Evolutionary conservation across 768 basidiomycete species (phyloP).

Genomic region (Suillus occidentalis): DNA sequence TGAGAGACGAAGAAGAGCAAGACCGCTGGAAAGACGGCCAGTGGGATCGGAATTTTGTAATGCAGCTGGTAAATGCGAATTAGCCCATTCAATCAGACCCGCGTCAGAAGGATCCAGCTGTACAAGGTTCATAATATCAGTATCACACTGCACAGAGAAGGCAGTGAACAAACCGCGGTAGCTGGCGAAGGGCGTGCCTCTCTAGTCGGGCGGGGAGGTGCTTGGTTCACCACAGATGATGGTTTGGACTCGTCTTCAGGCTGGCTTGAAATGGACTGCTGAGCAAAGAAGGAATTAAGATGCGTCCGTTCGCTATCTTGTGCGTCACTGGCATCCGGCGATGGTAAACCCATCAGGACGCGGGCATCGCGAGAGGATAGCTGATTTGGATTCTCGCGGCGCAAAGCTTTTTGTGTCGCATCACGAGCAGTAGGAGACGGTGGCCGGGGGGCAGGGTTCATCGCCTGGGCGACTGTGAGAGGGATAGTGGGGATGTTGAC

Average conservation of each 20-base stretch:
- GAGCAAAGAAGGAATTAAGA: slow-evolving; percentile 58
- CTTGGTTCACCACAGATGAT: slow-evolving; percentile 23
- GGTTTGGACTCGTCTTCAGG: slow-evolving; percentile 15
- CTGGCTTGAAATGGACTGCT: slow-evolving; percentile 31
- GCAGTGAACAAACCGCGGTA: slow-evolving; percentile 19
- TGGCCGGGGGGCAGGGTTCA: slow-evolving; percentile 94
- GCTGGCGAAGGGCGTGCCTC: slow-evolving; percentile 48
- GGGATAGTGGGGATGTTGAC: slow-evolving; percentile 97
- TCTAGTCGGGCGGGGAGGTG: slow-evolving; percentile 69
- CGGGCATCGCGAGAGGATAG: slow-evolving; percentile 79
- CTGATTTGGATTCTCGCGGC: slow-evolving; percentile 82
- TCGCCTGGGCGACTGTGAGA: slow-evolving; percentile 89
- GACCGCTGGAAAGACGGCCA: slow-evolving; percentile 57
- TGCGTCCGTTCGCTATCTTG: slow-evolving; percentile 46
- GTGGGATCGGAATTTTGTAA: slow-evolving; percentile 53
- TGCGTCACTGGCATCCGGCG: slow-evolving; percentile 22
- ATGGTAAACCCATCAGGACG: slow-evolving; percentile 64
- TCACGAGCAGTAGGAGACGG: slow-evolving; percentile 88
- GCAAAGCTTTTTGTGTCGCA: slow-evolving; percentile 83
- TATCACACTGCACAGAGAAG: slow-evolving; percentile 3
- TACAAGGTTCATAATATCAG: slow-evolving; percentile 14
- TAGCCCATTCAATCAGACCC: slow-evolving; percentile 85
- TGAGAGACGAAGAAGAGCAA: slow-evolving; percentile 81
- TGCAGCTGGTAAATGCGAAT: slow-evolving; percentile 69
- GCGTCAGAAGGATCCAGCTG: slow-evolving; percentile 38